phyloP scores from a whole-genome alignment of 2,329 filamentous ascomycete genomes.

The Fusarium nodosum region DNA sequence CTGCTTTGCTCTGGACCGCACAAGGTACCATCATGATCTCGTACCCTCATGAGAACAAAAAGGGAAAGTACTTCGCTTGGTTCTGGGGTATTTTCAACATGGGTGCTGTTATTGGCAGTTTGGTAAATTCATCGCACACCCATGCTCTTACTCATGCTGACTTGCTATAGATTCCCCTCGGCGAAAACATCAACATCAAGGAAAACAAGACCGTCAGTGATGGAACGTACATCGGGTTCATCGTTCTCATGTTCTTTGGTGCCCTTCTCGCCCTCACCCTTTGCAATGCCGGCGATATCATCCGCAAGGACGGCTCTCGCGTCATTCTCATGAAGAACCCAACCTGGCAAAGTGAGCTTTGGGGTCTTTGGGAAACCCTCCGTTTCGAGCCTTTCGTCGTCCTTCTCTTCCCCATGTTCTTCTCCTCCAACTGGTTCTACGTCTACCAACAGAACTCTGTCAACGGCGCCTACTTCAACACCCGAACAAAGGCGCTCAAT shows the following conservation, averaged over 20 bases:
- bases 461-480: slow-evolving; percentile 78
- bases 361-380: slow-evolving; percentile 81
- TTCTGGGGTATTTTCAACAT: slow-evolving; percentile 98
- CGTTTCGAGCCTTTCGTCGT: slow-evolving; percentile 76
- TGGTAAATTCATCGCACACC: slow-evolving; percentile 55
- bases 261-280: slow-evolving; percentile 78
- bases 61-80: slow-evolving; percentile 89
- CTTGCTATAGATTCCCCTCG: slow-evolving; percentile 65
- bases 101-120: slow-evolving; percentile 86
- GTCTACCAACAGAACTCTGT: slow-evolving; percentile 82
- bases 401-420: slow-evolving; percentile 84
- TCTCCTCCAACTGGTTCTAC: slow-evolving; percentile 87
- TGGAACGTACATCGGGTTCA: slow-evolving; percentile 90
- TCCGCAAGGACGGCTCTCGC: slow-evolving; percentile 81
- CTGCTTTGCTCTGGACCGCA: slow-evolving; percentile 84
- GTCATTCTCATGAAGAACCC: slow-evolving; percentile 94
- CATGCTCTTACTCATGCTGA: background rate
- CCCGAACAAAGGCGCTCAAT: slow-evolving; percentile 80
- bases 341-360: slow-evolving; percentile 83
- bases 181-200: slow-evolving; percentile 46
- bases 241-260: slow-evolving; percentile 83
- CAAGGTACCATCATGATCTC: slow-evolving; percentile 92
- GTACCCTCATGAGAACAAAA: slow-evolving; percentile 83
- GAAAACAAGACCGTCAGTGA: slow-evolving; percentile 68
- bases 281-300: slow-evolving; percentile 77